Conservation (phyloP, 805 yeast species). For the Monosporozyma aquatica region DNA sequence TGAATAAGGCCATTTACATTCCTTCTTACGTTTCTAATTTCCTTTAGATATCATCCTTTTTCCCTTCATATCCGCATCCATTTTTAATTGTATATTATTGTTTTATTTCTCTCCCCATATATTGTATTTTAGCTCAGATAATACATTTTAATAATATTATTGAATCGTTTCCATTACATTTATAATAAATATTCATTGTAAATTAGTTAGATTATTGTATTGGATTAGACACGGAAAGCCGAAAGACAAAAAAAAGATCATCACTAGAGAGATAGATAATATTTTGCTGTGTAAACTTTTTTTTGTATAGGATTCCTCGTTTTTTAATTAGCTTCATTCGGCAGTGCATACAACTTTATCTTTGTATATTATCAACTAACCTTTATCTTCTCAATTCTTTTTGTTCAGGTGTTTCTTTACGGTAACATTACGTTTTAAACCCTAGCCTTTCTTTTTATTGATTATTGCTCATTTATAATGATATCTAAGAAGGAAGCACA, state of each 20-base stretch:
- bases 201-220: constrained; percentile 3
- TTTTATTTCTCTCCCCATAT: neutral
- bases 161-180: neutral
- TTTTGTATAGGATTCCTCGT: constrained; percentile 1
- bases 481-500: neutral
- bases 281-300: neutral
- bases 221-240: neutral
- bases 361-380: neutral
- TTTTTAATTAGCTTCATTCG: neutral
- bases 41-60: no score
- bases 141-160: neutral
- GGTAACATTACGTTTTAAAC: neutral
- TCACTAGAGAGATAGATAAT: neutral
- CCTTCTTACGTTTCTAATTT: no score
- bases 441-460: neutral
- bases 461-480: neutral
- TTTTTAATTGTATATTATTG: constrained; percentile 1
- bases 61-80: neutral
- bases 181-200: constrained; percentile 7
- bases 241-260: neutral
- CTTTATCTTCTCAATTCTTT: neutral
- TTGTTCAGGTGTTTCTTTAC: no score
- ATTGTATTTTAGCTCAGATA: constrained; percentile 2
- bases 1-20: neutral
- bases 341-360: neutral